These are phyloP conservation scores for Torrubiella hemipterigena DNA, from an alignment of 2,329 filamentous ascomycete genomes.

Conservation along the genomic window DNA sequence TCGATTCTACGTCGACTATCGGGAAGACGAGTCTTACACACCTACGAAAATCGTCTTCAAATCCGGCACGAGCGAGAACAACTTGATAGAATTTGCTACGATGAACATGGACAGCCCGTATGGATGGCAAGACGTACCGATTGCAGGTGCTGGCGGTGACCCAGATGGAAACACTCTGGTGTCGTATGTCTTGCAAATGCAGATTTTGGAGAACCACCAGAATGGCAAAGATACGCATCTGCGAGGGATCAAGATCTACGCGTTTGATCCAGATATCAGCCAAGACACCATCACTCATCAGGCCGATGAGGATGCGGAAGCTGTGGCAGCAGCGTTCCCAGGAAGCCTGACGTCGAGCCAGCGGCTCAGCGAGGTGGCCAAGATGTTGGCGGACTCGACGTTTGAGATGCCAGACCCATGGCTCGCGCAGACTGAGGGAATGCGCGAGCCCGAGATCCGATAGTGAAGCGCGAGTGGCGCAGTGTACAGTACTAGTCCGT, in stretches of 20 bases:
- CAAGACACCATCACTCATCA: constrained; percentile 20
- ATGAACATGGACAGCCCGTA: constrained; percentile 68
- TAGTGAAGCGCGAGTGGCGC: constrained; percentile 9
- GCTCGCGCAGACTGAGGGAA: constrained; percentile 26
- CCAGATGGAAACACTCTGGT: constrained; percentile 63
- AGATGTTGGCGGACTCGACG: constrained; percentile 14
- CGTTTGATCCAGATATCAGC: constrained; percentile 37
- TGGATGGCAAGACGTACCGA: constrained; percentile 82
- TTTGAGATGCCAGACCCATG: constrained; percentile 21
- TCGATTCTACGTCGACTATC: constrained; percentile 81
- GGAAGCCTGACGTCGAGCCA: constrained; percentile 5
- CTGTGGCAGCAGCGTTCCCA: constrained; percentile 3
- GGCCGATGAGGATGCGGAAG: constrained; percentile 6
- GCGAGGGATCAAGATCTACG: constrained; percentile 78
- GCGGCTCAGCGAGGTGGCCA: constrained; percentile 16
- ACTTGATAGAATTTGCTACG: constrained; percentile 75
- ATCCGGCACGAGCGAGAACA: constrained; percentile 83
- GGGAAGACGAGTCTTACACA: constrained; percentile 90
- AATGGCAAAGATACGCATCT: constrained; percentile 99
- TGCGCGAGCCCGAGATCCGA: constrained; percentile 29
- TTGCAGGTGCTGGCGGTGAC: constrained; percentile 40
- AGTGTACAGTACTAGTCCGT: background rate
- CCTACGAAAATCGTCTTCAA: constrained; percentile 84
- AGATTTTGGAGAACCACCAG: constrained; percentile 92
- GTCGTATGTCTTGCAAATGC: constrained; percentile 81